These are phyloP conservation scores for Babesia caballi DNA, from an alignment of 169 alveolate species.

Conservation along the genomic window DNA sequence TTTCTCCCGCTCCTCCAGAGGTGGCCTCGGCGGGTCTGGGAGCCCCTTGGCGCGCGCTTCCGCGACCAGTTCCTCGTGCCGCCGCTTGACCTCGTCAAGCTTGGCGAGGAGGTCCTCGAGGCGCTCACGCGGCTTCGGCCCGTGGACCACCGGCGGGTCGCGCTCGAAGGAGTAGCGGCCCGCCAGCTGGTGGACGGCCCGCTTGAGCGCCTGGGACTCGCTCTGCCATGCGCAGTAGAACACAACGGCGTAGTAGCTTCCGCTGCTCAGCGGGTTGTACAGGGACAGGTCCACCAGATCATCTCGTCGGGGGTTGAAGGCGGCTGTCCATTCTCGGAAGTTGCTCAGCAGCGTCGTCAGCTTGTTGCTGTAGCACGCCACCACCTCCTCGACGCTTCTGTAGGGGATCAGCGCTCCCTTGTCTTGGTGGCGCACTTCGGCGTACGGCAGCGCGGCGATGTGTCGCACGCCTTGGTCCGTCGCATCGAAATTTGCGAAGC, in stretches of 20 bases:
- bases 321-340: constrained; percentile 50
- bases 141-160: constrained; percentile 51
- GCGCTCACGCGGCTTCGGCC: not conserved
- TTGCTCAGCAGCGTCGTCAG: constrained; percentile 26
- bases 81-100: constrained; percentile 21
- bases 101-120: constrained; percentile 37
- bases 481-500: constrained; percentile 15
- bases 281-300: constrained; percentile 22
- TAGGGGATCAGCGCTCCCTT: constrained; percentile 46
- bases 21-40: constrained; percentile 58
- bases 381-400: constrained; percentile 46
- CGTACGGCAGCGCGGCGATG: constrained; percentile 46
- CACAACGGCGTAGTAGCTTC: constrained; percentile 57
- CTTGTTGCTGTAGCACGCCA: constrained; percentile 54
- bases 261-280: constrained; percentile 42
- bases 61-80: constrained; percentile 19
- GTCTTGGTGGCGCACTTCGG: constrained; percentile 57
- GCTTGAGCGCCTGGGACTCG: constrained; percentile 56
- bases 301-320: constrained; percentile 32
- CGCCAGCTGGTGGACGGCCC: constrained; percentile 40
- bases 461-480: not conserved
- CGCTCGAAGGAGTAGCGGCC: constrained; percentile 39
- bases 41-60: constrained; percentile 40
- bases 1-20: constrained; percentile 12
- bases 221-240: constrained; percentile 66